phyloP scores from a whole-genome alignment of 495 filamentous ascomycete species.

The Aspergillus conjunctus region DNA sequence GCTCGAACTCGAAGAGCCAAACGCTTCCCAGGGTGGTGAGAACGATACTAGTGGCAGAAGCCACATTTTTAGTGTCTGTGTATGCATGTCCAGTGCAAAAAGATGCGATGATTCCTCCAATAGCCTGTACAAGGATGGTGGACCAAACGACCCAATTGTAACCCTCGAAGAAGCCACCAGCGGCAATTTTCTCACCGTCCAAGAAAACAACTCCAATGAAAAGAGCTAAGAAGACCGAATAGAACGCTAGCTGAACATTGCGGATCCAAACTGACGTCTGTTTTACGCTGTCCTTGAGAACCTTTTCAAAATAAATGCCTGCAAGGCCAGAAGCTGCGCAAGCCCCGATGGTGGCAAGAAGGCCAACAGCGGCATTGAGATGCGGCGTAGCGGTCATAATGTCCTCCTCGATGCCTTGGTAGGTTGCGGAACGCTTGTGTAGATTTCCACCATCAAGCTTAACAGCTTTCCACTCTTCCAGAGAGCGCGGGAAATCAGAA shows the following conservation, averaged over 20 bases:
- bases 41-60: conserved; percentile 85
- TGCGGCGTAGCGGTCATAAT: conserved; percentile 60
- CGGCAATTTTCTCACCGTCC: conserved; percentile 80
- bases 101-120: conserved; percentile 79
- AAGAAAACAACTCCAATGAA: conserved; percentile 83
- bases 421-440: conserved; percentile 82
- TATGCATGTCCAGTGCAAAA: conserved; percentile 80
- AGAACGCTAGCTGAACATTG: conserved; percentile 91
- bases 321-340: conserved; percentile 80
- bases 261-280: conserved; percentile 82
- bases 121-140: conserved; percentile 76
- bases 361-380: conserved; percentile 76
- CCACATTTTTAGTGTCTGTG: conserved; percentile 77
- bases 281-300: conserved; percentile 77
- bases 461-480: conserved; percentile 56
- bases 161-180: conserved; percentile 86
- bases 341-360: conserved; percentile 73
- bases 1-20: conserved; percentile 77
- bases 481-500: conserved; percentile 72
- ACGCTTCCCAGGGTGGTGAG: conserved; percentile 82
- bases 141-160: conserved; percentile 93
- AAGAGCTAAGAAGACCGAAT: conserved; percentile 83
- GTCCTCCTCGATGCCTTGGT: conserved; percentile 90
- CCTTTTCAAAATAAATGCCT: conserved; percentile 92
- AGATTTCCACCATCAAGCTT: conserved; percentile 50